phyloP scores from a whole-genome alignment of 2,329 filamentous ascomycete species.

The Pseudocercospora musae region DNA sequence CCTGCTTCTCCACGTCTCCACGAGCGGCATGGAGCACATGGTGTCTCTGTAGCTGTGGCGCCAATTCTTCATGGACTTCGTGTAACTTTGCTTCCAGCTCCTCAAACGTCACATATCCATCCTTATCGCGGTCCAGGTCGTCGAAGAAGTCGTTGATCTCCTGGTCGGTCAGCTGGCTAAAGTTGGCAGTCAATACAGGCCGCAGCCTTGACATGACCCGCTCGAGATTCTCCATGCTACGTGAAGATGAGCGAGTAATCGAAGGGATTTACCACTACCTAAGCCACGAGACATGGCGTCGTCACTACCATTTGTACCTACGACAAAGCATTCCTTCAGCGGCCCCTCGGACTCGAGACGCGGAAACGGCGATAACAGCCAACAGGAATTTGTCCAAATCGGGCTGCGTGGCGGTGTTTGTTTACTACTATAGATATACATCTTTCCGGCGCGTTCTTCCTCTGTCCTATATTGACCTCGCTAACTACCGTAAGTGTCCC shows the following conservation, averaged over 20 bases:
- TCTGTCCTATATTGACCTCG: too few species aligned
- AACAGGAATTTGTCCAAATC: too few species aligned
- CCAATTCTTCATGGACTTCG: slow-evolving; percentile 51
- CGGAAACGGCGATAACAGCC: too few species aligned
- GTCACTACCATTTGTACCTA: slow-evolving; percentile 1
- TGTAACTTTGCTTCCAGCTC: slow-evolving; percentile 55
- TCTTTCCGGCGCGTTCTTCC: too few species aligned
- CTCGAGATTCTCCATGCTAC: slow-evolving; percentile 12
- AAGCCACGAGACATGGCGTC: neutral
- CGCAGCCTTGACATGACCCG: neutral
- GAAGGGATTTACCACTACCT: neutral
- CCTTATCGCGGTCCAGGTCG: slow-evolving; percentile 51
- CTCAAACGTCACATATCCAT: slow-evolving; percentile 52
- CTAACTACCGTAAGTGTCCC: too few species aligned
- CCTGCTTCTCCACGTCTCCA: slow-evolving; percentile 29
- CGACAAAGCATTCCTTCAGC: neutral
- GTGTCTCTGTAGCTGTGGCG: slow-evolving; percentile 46
- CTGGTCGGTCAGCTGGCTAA: slow-evolving; percentile 40
- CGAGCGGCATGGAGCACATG: slow-evolving; percentile 41
- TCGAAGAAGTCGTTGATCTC: slow-evolving; percentile 54
- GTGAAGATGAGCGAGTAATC: neutral
- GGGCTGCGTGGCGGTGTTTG: too few species aligned
- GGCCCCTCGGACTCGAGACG: slow-evolving; percentile 8
- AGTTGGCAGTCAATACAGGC: slow-evolving; percentile 13
- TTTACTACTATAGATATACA: too few species aligned